Percentiles rank a stretch among this genome's conserved stretches.
These are phyloP conservation scores for Crithidia mellificae DNA, from an alignment of 208 protist species.

Conservation along the genomic window DNA sequence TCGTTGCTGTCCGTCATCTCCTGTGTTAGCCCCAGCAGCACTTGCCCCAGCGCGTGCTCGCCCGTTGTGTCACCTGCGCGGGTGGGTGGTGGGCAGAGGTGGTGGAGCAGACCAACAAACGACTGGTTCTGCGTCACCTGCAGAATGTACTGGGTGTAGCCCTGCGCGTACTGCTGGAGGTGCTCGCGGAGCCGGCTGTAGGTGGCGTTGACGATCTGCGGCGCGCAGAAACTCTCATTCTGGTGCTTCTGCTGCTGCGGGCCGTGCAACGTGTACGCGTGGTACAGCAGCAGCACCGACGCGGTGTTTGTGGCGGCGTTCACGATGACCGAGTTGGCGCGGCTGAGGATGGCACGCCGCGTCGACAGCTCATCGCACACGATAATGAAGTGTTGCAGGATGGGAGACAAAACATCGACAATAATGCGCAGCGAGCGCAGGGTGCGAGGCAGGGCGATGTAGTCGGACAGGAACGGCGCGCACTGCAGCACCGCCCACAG, in stretches of 20 bases:
- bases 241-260: conserved; percentile 10
- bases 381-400: conserved; percentile 87
- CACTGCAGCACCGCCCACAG: conserved; percentile 77
- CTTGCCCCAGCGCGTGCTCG: conserved; percentile 51
- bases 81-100: conserved; percentile 38
- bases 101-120: conserved; percentile 32
- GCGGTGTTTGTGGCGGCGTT: conserved; percentile 78
- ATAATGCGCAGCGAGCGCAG: conserved; percentile 72
- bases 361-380: conserved; percentile 60
- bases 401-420: conserved; percentile 75
- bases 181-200: conserved; percentile 57
- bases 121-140: conserved; percentile 25
- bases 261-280: conserved; percentile 39
- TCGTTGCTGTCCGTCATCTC: conserved; percentile 75
- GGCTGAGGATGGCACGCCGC: conserved; percentile 66
- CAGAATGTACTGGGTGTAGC: conserved; percentile 44
- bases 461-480: conserved; percentile 77
- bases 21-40: conserved; percentile 52
- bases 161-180: conserved; percentile 53
- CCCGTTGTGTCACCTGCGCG: conserved; percentile 22
- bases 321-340: conserved; percentile 74
- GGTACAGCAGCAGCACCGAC: conserved; percentile 66
- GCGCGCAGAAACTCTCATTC: conserved; percentile 37
- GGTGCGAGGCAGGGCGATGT: conserved; percentile 48
- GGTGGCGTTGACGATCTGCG: conserved; percentile 34